Conservation (phyloP, 805 yeast genomes). For the Sungouiella thailandica region DNA sequence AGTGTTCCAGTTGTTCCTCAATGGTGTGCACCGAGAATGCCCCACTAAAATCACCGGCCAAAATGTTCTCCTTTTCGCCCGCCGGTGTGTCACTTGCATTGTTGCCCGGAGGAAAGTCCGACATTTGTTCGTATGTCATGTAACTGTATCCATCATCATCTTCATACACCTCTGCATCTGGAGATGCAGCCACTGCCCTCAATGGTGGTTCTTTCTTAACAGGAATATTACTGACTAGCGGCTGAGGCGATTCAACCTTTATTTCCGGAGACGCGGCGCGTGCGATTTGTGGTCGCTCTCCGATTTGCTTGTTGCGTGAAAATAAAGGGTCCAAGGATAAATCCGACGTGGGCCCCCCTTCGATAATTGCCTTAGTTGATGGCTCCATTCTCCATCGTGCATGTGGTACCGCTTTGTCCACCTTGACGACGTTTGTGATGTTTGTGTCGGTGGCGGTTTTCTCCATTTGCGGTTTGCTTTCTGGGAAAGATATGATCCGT, state of each 20-base stretch:
- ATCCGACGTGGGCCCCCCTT: conserved; percentile 1
- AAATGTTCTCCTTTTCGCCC: too few species aligned
- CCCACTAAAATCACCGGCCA: too few species aligned
- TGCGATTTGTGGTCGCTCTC: too few species aligned
- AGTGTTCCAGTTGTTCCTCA: too few species aligned
- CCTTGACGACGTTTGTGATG: neutral
- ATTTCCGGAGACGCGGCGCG: neutral
- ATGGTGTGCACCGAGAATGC: too few species aligned
- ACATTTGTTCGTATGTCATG: conserved; percentile 10
- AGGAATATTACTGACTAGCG: neutral
- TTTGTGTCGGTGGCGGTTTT: conserved; percentile 3
- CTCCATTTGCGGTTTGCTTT: neutral
- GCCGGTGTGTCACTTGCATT: too few species aligned
- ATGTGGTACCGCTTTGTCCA: neutral
- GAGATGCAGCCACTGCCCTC: conserved; percentile 1
- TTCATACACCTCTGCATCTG: conserved; percentile 9
- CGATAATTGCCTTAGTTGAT: neutral
- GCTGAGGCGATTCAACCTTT: neutral
- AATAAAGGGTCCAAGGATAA: neutral
- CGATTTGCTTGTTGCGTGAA: too few species aligned
- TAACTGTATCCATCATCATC: conserved; percentile 17
- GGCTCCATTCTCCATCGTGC: too few species aligned
- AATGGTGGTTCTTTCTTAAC: neutral
- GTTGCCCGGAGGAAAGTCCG: too few species aligned
- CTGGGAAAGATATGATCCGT: neutral